Percentiles rank a stretch among this genome's conserved stretches.
These are phyloP conservation scores for Styphnolobium japonicum DNA, from an alignment of 306 rosid species.

Conservation along the genomic window DNA sequence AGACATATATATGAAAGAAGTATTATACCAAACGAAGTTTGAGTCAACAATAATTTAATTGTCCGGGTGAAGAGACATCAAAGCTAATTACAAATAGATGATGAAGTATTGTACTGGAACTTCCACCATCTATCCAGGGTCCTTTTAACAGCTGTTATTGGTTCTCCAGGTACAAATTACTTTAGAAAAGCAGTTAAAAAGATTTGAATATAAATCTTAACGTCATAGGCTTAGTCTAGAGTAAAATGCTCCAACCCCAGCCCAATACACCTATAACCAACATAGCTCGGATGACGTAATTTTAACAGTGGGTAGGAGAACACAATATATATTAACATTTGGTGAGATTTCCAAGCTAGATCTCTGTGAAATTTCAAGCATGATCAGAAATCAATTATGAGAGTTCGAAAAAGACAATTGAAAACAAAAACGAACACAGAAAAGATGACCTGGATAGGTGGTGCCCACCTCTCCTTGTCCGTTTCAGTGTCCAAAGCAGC, in stretches of 20 bases:
- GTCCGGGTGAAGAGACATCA: not conserved
- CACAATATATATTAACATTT: not conserved
- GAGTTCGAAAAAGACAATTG: not conserved
- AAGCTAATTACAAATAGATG: not conserved
- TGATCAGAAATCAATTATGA: not conserved
- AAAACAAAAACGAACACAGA: not conserved
- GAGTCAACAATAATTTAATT: not conserved
- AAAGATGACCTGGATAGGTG: conserved; percentile 49
- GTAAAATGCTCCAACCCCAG: not conserved
- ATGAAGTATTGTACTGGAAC: not conserved
- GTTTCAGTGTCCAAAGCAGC: conserved; percentile 76
- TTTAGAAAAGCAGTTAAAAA: conserved; percentile 1
- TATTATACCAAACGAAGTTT: not conserved
- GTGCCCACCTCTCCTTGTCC: conserved; percentile 72
- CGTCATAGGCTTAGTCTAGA: not conserved
- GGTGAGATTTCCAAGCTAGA: not conserved
- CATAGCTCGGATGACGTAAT: not conserved
- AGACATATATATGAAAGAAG: not conserved
- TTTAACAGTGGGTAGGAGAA: not conserved
- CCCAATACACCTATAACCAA: not conserved
- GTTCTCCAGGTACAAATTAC: not conserved
- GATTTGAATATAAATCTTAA: not conserved
- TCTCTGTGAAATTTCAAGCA: not conserved
- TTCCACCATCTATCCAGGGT: not conserved
- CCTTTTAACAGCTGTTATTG: not conserved